A percentile compares a stretch with the other conserved stretches of the same genome.
phyloP scores from a whole-genome alignment of 176 grass and related monocot species.

The Cenchrus fungigraminus region DNA sequence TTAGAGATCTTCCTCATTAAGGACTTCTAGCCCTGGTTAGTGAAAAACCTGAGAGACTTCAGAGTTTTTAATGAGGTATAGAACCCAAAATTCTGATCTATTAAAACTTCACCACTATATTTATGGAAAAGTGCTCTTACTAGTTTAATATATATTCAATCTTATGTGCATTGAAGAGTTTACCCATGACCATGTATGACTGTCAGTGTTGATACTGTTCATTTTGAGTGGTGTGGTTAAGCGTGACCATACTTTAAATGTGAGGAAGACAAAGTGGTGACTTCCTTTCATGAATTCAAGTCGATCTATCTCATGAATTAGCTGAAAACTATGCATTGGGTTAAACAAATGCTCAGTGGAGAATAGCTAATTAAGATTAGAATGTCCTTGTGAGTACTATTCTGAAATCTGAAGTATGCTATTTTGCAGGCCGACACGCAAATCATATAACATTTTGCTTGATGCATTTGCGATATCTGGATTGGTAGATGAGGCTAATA shows the following conservation, averaged over 20 bases:
- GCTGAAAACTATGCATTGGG: background rate
- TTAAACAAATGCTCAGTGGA: background rate
- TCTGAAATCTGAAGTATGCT: slow-evolving; percentile 17
- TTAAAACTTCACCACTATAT: background rate
- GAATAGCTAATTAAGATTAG: slow-evolving; percentile 27
- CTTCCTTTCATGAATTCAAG: slow-evolving; percentile 13
- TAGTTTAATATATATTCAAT: slow-evolving; percentile 25
- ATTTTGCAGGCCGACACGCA: slow-evolving; percentile 74
- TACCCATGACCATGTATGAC: background rate
- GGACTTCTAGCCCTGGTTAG: background rate
- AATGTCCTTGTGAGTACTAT: slow-evolving; percentile 22
- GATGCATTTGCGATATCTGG: slow-evolving; percentile 96
- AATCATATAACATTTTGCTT: slow-evolving; percentile 97
- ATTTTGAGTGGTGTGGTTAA: background rate
- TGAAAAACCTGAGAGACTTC: background rate
- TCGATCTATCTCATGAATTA: background rate
- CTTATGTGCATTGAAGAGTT: slow-evolving; percentile 12
- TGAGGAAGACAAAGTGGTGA: background rate
- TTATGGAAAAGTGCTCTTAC: background rate
- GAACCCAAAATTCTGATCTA: background rate
- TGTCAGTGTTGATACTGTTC: slow-evolving; percentile 9
- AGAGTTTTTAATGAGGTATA: background rate
- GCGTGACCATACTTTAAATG: background rate
- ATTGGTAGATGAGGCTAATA: slow-evolving; percentile 82
- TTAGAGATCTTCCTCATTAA: background rate